Evolutionary conservation across 768 basidiomycete genomes (phyloP).

Genomic region (Leucocoprinus sp.): DNA sequence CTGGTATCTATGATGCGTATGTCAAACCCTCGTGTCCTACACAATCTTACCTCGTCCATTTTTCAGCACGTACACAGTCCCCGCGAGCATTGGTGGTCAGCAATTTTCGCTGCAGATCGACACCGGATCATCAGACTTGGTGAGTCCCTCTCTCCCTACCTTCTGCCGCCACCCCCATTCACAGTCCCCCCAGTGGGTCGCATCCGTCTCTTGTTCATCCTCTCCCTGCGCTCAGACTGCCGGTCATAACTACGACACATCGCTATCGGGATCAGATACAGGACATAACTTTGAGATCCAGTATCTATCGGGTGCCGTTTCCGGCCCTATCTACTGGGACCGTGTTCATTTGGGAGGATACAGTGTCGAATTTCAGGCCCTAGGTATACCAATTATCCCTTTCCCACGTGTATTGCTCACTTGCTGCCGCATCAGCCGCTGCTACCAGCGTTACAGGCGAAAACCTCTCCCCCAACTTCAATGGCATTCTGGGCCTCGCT

Average conservation of each 20-base stretch:
- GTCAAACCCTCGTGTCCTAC: conserved; percentile 22
- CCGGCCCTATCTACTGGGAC: conserved; percentile 68
- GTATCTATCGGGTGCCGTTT: conserved; percentile 53
- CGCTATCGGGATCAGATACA: conserved; percentile 32
- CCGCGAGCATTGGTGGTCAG: conserved; percentile 47
- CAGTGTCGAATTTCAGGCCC: conserved; percentile 53
- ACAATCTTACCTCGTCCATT: neutral
- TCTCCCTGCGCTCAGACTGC: conserved; percentile 37
- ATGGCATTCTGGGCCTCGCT: conserved; percentile 68
- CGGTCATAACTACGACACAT: conserved; percentile 49
- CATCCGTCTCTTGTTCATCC: conserved; percentile 55
- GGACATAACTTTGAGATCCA: conserved; percentile 36
- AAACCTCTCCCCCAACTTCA: conserved; percentile 47
- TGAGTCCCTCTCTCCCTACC: conserved; percentile 27
- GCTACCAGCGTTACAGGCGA: conserved; percentile 47
- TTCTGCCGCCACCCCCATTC: neutral
- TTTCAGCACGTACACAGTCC: conserved; percentile 59
- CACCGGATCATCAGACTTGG: conserved; percentile 76
- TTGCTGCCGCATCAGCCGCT: conserved; percentile 37
- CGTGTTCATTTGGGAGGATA: conserved; percentile 55
- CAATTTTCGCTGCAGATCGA: conserved; percentile 65
- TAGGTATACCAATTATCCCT: conserved; percentile 36
- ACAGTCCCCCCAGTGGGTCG: conserved; percentile 54
- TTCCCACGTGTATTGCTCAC: neutral
- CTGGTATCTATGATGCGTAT: conserved; percentile 51